A percentile compares a stretch with the other conserved stretches of the same genome.
Evolutionary conservation across 345 rosid genomes (phyloP).

Genomic region (Capsella bursapastoris): DNA sequence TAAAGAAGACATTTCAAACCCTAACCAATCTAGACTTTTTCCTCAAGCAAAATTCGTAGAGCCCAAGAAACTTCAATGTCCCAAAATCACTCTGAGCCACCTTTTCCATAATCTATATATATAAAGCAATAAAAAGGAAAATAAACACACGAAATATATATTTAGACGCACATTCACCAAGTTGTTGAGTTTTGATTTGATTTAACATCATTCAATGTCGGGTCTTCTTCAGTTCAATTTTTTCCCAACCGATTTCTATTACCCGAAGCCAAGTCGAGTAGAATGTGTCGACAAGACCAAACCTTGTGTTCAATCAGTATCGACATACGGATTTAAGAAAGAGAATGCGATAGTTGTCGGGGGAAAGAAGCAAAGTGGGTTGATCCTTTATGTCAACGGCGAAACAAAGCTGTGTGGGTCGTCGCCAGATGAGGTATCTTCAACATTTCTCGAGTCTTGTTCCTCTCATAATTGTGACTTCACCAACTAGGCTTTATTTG

Average conservation of each 20-base stretch:
- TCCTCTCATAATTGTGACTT: conserved; percentile 8
- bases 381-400: conserved; percentile 29
- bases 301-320: conserved; percentile 26
- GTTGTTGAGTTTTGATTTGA: conserved; percentile 6
- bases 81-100: not conserved
- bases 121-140: conserved; percentile 5
- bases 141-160: not conserved
- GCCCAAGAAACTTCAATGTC: conserved; percentile 21
- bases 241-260: conserved; percentile 54
- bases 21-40: conserved; percentile 27
- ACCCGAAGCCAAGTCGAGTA: conserved; percentile 43
- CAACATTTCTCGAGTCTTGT: not conserved
- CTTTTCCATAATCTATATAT: not conserved
- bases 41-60: conserved; percentile 39
- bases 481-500: not conserved
- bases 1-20: conserved; percentile 12
- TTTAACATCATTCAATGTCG: conserved; percentile 19
- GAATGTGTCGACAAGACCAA: conserved; percentile 33
- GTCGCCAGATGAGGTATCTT: conserved; percentile 23
- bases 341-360: conserved; percentile 3
- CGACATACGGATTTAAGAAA: conserved; percentile 17
- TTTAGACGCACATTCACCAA: not conserved
- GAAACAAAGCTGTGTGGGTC: conserved; percentile 32
- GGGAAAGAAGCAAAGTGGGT: conserved; percentile 25
- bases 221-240: conserved; percentile 53